Conservation (phyloP, 2,329 filamentous ascomycete species). For the Colletotrichum euphorbiae region DNA sequence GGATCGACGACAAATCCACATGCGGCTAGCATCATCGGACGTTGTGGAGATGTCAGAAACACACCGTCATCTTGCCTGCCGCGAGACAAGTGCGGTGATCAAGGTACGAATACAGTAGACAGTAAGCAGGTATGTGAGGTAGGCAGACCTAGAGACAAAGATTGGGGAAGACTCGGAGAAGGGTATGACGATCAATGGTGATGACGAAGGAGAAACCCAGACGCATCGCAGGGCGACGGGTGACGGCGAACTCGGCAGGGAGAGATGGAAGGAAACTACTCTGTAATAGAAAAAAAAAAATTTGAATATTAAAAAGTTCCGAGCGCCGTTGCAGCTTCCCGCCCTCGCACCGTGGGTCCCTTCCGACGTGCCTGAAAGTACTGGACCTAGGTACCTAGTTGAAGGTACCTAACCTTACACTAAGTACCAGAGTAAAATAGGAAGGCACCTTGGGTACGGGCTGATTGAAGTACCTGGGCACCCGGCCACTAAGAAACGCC, state of each 20-base stretch:
- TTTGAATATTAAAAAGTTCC: background rate
- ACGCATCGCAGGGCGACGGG: background rate
- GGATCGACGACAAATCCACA: conserved; percentile 3
- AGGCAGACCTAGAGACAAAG: background rate
- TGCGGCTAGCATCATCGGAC: conserved; percentile 10
- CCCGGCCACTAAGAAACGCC: background rate
- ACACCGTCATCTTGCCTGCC: conserved; percentile 9
- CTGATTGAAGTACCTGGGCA: too few species aligned
- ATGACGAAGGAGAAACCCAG: background rate
- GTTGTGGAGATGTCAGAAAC: conserved; percentile 12
- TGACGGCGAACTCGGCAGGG: background rate
- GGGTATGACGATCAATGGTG: too few species aligned
- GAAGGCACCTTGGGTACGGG: too few species aligned
- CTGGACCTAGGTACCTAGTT: too few species aligned
- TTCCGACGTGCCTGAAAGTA: background rate
- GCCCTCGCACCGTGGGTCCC: background rate
- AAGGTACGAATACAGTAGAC: too few species aligned
- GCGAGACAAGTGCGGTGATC: background rate
- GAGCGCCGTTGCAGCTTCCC: conserved; percentile 29
- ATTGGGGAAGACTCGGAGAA: background rate
- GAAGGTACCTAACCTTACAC: too few species aligned
- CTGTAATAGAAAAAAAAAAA: background rate
- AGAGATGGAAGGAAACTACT: background rate
- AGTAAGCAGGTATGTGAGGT: too few species aligned
- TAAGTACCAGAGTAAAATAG: too few species aligned